Evolutionary conservation across 345 rosid genomes (phyloP).

Genomic region (Garcia nutans): DNA sequence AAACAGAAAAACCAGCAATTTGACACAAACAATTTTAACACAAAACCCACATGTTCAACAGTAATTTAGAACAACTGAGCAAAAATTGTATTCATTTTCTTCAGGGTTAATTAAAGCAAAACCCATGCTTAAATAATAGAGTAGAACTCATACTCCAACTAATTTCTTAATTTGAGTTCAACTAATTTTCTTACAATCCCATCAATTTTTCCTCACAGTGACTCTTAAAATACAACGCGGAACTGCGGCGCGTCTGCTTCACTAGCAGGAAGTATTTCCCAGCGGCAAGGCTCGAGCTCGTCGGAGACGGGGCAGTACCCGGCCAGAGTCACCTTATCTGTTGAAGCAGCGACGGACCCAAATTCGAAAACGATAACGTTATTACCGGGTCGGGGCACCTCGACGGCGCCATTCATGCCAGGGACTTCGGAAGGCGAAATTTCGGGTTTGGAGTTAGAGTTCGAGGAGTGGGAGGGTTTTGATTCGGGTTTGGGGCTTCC

Average conservation of each 20-base stretch:
- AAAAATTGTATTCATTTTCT: neutral
- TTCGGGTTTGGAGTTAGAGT: slow-evolving; percentile 7
- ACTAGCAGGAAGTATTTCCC: slow-evolving; percentile 76
- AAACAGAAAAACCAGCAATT: neutral
- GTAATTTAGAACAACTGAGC: neutral
- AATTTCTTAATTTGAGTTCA: neutral
- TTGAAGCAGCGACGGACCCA: slow-evolving; percentile 68
- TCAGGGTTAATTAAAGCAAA: neutral
- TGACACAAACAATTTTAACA: neutral
- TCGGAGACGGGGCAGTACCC: slow-evolving; percentile 94
- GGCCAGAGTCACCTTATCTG: slow-evolving; percentile 81
- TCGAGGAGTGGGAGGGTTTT: slow-evolving; percentile 17
- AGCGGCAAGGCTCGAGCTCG: slow-evolving; percentile 90
- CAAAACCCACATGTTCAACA: neutral
- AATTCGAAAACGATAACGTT: slow-evolving; percentile 88
- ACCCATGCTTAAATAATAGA: neutral
- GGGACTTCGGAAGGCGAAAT: slow-evolving; percentile 36
- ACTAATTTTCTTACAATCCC: slow-evolving; percentile 2
- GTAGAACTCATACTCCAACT: neutral
- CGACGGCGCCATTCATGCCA: slow-evolving; percentile 87
- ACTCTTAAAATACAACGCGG: slow-evolving; percentile 63
- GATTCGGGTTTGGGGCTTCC: slow-evolving; percentile 47
- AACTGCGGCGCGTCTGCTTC: slow-evolving; percentile 81
- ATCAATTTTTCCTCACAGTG: neutral
- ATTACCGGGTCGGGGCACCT: slow-evolving; percentile 62